phyloP scores from a whole-genome alignment of 176 grass and related monocot genomes.

The Avena eriantha region DNA sequence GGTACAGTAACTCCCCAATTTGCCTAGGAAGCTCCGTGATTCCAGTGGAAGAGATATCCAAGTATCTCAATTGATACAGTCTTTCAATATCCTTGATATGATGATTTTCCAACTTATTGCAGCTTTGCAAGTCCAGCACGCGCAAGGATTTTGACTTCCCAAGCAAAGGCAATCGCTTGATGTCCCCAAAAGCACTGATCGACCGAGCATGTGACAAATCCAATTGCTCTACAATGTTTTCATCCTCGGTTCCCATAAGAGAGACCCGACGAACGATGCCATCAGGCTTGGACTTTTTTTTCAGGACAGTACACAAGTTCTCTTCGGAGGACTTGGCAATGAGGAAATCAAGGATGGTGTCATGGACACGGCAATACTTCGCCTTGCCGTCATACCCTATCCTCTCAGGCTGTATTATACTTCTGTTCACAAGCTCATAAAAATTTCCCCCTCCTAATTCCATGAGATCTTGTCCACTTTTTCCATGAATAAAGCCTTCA shows the following conservation, averaged over 20 bases:
- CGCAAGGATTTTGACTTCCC: slow-evolving; percentile 4
- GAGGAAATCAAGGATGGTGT: slow-evolving; percentile 43
- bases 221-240: neutral
- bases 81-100: slow-evolving; percentile 20
- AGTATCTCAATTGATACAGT: slow-evolving; percentile 27
- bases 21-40: slow-evolving; percentile 15
- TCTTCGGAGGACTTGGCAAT: slow-evolving; percentile 7
- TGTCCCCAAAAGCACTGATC: neutral
- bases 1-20: slow-evolving; percentile 12
- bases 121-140: neutral
- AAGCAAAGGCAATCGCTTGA: neutral
- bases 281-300: neutral
- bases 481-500: slow-evolving; percentile 35
- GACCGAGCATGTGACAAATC: slow-evolving; percentile 17
- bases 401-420: neutral
- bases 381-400: slow-evolving; percentile 19
- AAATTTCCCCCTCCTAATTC: slow-evolving; percentile 37
- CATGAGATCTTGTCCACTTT: slow-evolving; percentile 4
- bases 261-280: slow-evolving; percentile 34
- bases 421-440: slow-evolving; percentile 44
- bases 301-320: slow-evolving; percentile 22
- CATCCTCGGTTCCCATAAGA: neutral
- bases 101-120: accelerated
- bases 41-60: neutral
- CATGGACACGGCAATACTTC: slow-evolving; percentile 19